phyloP scores from a whole-genome alignment of 768 basidiomycete genomes.

The Hydnomerulius pinastri region DNA sequence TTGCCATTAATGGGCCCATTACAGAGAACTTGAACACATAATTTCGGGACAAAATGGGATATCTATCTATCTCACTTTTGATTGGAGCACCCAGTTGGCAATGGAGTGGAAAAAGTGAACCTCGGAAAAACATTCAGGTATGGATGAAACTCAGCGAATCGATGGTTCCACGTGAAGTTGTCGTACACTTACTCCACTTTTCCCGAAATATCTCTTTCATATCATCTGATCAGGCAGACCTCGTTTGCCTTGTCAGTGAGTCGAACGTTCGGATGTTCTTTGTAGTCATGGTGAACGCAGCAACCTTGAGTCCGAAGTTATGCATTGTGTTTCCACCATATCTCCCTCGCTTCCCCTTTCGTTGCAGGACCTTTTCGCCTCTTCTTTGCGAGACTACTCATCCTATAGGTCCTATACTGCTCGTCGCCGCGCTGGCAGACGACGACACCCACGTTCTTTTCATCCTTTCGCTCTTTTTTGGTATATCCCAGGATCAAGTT shows the following conservation, averaged over 20 bases:
- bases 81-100: not conserved
- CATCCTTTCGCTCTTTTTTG: constrained; percentile 17
- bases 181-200: constrained; percentile 1
- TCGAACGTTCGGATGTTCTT: not conserved
- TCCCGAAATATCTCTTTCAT: not conserved
- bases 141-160: not conserved
- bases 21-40: too few relatives aligned
- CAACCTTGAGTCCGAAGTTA: constrained; percentile 11
- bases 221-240: not conserved
- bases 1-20: too few relatives aligned
- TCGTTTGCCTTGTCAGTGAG: too few relatives aligned
- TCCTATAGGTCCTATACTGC: not conserved
- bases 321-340: constrained; percentile 7
- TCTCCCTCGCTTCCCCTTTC: constrained; percentile 6
- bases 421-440: constrained; percentile 14
- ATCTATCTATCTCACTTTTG: not conserved
- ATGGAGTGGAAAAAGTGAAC: constrained; percentile 1
- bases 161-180: constrained; percentile 1
- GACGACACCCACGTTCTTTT: constrained; percentile 26
- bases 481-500: not conserved
- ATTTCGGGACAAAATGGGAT: too few relatives aligned
- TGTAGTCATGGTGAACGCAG: constrained; percentile 25
- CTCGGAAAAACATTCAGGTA: not conserved
- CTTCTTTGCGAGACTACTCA: not conserved
- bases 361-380: constrained; percentile 1